These are phyloP conservation scores for Corynascus novoguineensis DNA, from an alignment of 495 filamentous ascomycete species.

Conservation along the genomic window DNA sequence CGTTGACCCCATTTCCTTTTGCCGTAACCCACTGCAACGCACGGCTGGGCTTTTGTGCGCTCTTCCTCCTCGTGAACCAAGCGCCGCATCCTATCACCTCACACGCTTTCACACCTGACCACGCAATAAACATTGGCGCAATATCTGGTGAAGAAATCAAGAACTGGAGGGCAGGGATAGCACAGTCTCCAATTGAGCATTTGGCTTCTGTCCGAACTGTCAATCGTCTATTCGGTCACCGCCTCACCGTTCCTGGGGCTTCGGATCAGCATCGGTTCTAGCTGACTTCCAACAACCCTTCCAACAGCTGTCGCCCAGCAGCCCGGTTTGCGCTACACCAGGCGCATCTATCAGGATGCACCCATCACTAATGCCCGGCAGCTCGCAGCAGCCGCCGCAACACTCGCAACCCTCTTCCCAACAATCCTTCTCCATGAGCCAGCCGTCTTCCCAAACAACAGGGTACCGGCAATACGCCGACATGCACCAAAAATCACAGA, in stretches of 20 bases:
- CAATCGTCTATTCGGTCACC: too few species aligned
- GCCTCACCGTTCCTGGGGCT: constrained; percentile 18
- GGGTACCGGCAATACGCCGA: constrained; percentile 39
- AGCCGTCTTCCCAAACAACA: constrained; percentile 34
- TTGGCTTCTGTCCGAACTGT: too few species aligned
- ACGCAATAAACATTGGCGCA: too few species aligned
- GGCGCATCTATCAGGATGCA: constrained; percentile 15
- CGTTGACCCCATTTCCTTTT: constrained; percentile 7
- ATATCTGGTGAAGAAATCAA: too few species aligned
- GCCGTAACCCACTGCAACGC: constrained; percentile 22
- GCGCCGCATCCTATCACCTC: not conserved
- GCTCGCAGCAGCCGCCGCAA: constrained; percentile 22
- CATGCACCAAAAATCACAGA: constrained; percentile 41
- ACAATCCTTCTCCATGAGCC: constrained; percentile 48
- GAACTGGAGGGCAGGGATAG: too few species aligned
- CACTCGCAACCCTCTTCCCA: constrained; percentile 46
- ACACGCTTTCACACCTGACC: not conserved
- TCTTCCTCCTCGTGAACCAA: constrained; percentile 12
- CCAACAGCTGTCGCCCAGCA: not conserved
- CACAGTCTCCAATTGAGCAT: too few species aligned
- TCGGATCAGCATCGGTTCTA: constrained; percentile 15
- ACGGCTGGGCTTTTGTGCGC: constrained; percentile 14
- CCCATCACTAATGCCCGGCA: constrained; percentile 23
- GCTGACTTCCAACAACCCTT: constrained; percentile 25
- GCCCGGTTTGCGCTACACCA: constrained; percentile 20